Evolutionary conservation across 2,329 filamentous ascomycete genomes (phyloP).

Genomic region (Whalleya microplaca): DNA sequence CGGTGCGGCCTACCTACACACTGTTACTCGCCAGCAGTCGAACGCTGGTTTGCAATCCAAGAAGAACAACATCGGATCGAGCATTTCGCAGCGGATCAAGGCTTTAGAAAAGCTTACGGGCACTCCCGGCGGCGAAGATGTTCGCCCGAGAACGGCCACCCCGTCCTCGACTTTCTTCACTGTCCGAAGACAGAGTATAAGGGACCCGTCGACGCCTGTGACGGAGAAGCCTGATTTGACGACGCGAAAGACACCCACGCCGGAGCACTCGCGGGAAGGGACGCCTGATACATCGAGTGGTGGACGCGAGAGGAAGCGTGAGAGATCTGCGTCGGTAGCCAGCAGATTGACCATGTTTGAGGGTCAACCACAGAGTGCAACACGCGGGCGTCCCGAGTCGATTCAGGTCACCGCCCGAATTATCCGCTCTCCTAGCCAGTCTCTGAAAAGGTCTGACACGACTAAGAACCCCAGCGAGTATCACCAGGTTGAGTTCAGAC

Average conservation of each 20-base stretch:
- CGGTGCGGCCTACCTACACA: constrained; percentile 57
- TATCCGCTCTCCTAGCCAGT: constrained; percentile 64
- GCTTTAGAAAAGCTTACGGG: constrained; percentile 80
- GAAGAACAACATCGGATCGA: constrained; percentile 83
- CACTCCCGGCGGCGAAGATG: constrained; percentile 36
- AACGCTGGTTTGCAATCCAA: constrained; percentile 61
- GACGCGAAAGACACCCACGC: constrained; percentile 29
- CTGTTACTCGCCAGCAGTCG: constrained; percentile 54
- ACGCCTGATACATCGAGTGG: constrained; percentile 25
- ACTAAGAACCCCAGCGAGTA: constrained; percentile 49
- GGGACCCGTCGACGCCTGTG: constrained; percentile 40
- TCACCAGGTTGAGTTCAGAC: constrained; percentile 55
- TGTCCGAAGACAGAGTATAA: constrained; percentile 44
- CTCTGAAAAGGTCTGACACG: constrained; percentile 45
- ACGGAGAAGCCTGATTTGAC: constrained; percentile 41
- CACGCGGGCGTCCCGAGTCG: constrained; percentile 67
- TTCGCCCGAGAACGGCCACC: constrained; percentile 33
- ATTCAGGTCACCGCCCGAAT: constrained; percentile 90
- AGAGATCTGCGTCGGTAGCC: constrained; percentile 58
- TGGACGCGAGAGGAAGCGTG: constrained; percentile 34
- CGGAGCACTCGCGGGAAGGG: constrained; percentile 33
- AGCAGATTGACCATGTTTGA: constrained; percentile 62
- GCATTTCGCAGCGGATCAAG: constrained; percentile 93
- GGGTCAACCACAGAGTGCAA: constrained; percentile 36
- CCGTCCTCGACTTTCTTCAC: constrained; percentile 50